Base-by-base conservation (phyloP, 768 basidiomycete genomes). In the Hydnomerulius pinastri region DNA sequence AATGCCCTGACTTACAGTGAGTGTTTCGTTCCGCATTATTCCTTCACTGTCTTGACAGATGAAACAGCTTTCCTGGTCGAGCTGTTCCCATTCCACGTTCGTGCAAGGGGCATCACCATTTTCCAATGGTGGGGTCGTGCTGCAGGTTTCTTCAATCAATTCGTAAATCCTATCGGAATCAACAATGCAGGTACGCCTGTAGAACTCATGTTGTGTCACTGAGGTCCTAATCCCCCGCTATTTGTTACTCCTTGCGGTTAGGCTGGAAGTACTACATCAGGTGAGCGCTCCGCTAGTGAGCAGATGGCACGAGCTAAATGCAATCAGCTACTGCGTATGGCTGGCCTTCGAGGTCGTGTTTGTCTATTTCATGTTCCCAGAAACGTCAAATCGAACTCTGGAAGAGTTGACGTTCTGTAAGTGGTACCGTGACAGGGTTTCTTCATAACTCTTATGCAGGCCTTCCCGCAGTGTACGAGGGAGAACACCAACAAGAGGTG, bases 51-150 rank as follows among this genome's bases (percentile, higher is more conserved):
- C 23, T 21, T 46, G 35, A 53, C 12, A 10, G n/a, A 29, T 21
- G 25, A 17, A 21, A 59, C 55, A 82, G 82, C 83, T 5, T 84
- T 74, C 74, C 65, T 85, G 52, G 82, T 85, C n/a, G 85, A 86
- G 57, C 61, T 86, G 27, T 85, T 86, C 73, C 84, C 85, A 0
- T 86, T 73, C 69, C 77, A 81, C 53, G 75, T 76, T 24, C 81
- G 85, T 49, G 77, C 84, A 2, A 79, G 77, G 62, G 85, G 85
- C 32, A 76, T 86, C 45, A 68, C 82, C 4, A 59, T 85, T 13
- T 85, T 81, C 71, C 81, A 85, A 55, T 80, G 75, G 72, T 81
- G 77, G 63, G 70, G 75, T 38, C 77, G 82, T 11, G 64, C 73
- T 2, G 54, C 28, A 4, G 43, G 13, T n/a, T 63, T 63, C 32